These are phyloP conservation scores for Mallotus nudiflorus DNA, from an alignment of 345 rosid species.

Conservation along the genomic window DNA sequence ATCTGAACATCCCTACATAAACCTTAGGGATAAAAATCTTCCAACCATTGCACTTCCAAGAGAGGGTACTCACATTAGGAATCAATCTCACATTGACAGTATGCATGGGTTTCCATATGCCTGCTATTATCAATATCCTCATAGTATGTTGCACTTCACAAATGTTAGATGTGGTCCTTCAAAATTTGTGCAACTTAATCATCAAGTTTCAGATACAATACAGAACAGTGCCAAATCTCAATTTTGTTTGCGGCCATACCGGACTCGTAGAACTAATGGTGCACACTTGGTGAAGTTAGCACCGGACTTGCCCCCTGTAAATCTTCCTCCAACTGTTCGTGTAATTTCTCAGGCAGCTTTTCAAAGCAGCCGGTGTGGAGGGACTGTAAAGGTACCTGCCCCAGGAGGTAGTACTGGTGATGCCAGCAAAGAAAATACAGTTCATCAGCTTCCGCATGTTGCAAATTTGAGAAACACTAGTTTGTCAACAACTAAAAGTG, in stretches of 20 bases:
- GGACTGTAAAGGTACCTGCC: constrained; percentile 33
- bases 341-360: constrained; percentile 72
- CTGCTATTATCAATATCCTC: constrained; percentile 24
- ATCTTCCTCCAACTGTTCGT: constrained; percentile 90
- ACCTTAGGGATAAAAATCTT: constrained; percentile 34
- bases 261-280: constrained; percentile 44
- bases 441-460: constrained; percentile 34
- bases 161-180: constrained; percentile 24
- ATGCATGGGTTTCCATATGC: constrained; percentile 37
- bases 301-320: constrained; percentile 89
- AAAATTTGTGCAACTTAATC: constrained; percentile 25
- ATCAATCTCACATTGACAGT: constrained; percentile 31
- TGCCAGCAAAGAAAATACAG: constrained; percentile 43
- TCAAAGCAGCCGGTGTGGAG: constrained; percentile 41
- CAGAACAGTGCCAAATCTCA: constrained; percentile 39
- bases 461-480: constrained; percentile 21
- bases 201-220: constrained; percentile 30
- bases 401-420: constrained; percentile 26
- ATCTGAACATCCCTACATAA: constrained; percentile 28
- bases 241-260: constrained; percentile 41
- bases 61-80: constrained; percentile 29
- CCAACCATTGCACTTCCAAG: constrained; percentile 19
- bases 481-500: constrained; percentile 23
- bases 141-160: constrained; percentile 21
- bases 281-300: constrained; percentile 77